Percentiles rank a stretch among this genome's conserved stretches.
These are phyloP conservation scores for Russula griseocarnosa DNA, from an alignment of 768 basidiomycete genomes.

Conservation along the genomic window DNA sequence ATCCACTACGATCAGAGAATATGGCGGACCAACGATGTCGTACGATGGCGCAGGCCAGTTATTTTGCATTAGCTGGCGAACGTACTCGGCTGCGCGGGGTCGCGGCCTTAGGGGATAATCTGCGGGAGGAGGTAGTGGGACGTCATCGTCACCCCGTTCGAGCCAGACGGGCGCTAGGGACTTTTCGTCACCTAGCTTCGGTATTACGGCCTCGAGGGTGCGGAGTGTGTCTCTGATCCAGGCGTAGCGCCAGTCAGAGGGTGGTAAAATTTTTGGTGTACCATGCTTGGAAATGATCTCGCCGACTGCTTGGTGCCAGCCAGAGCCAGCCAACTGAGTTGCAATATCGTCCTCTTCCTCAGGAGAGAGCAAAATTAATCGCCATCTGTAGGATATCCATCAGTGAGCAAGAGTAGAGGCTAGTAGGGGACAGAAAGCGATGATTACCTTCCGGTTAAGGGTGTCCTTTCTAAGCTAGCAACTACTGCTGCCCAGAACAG, in stretches of 20 bases:
- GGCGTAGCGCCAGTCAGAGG: conserved; percentile 80
- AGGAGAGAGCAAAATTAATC: conserved; percentile 84
- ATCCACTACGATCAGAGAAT: conserved; percentile 86
- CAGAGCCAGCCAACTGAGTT: conserved; percentile 71
- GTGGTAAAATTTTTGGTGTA: conserved; percentile 56
- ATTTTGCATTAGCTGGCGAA: conserved; percentile 50
- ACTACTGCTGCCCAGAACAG: conserved; percentile 67
- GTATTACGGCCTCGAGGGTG: conserved; percentile 70
- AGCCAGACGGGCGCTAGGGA: conserved; percentile 56
- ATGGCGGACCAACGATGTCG: conserved; percentile 74
- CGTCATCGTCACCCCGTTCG: conserved; percentile 45
- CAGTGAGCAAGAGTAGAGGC: neutral
- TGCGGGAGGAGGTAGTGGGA: conserved; percentile 76
- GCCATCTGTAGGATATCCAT: conserved; percentile 52
- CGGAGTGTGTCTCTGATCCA: conserved; percentile 85
- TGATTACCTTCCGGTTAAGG: conserved; percentile 73
- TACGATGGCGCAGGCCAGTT: conserved; percentile 43
- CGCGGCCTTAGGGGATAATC: conserved; percentile 79
- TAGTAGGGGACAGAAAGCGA: neutral
- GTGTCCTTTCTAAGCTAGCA: conserved; percentile 72
- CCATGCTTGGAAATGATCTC: conserved; percentile 70
- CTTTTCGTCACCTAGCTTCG: conserved; percentile 56
- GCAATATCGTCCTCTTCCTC: conserved; percentile 91
- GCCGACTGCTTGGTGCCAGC: conserved; percentile 82
- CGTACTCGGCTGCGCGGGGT: conserved; percentile 67